phyloP scores from a whole-genome alignment of 768 basidiomycete genomes.

The Mrakia blollopis region DNA sequence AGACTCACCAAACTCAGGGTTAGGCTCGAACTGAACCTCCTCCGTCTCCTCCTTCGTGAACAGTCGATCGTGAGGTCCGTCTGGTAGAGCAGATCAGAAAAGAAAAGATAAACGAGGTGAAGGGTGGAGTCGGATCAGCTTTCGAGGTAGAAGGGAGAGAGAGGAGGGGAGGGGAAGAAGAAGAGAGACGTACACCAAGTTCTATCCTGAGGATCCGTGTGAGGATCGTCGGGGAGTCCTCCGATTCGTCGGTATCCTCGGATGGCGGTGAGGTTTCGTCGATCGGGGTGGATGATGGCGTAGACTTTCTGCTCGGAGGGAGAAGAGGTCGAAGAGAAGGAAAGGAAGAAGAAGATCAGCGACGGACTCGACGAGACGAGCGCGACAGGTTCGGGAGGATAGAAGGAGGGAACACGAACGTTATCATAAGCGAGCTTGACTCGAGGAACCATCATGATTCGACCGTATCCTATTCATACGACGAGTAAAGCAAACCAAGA shows the following conservation, averaged over 20 bases:
- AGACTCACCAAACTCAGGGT: constrained; percentile 77
- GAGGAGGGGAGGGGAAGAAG: not conserved
- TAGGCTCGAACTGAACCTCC: constrained; percentile 66
- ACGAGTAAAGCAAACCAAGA: too few relatives aligned
- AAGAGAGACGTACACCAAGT: constrained; percentile 28
- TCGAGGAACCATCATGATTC: constrained; percentile 95
- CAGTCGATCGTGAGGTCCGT: constrained; percentile 90
- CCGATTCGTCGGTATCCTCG: constrained; percentile 90
- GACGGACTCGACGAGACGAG: not conserved
- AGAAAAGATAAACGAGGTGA: too few relatives aligned
- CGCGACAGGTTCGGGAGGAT: not conserved
- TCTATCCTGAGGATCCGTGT: constrained; percentile 95
- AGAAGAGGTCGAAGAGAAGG: not conserved
- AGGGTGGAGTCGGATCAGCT: not conserved
- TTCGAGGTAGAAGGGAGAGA: not conserved
- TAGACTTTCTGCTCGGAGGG: constrained; percentile 67
- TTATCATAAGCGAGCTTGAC: constrained; percentile 94
- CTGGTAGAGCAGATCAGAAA: too few relatives aligned
- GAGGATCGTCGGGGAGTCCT: constrained; percentile 92
- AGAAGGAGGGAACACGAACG: constrained; percentile 48
- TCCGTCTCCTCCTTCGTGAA: constrained; percentile 85
- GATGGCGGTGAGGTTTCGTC: constrained; percentile 91
- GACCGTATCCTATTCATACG: constrained; percentile 63
- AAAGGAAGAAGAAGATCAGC: not conserved
- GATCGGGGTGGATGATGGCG: constrained; percentile 84